Conservation (phyloP, 345 rosid species). For the Camelina laxa region DNA sequence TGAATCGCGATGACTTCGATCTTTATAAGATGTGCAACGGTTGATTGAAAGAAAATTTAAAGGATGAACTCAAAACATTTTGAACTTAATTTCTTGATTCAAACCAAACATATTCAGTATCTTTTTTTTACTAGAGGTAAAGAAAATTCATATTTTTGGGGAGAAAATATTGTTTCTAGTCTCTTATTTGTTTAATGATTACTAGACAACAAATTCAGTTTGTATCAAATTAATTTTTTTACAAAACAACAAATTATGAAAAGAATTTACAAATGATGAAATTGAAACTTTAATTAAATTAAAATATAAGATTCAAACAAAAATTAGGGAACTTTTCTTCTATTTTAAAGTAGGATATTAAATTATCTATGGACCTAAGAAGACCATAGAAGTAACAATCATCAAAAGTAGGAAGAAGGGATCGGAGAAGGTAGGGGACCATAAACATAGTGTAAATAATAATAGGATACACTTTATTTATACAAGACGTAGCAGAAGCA, state of each 20-base stretch:
- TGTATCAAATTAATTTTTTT: neutral
- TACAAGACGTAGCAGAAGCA: conserved; percentile 27
- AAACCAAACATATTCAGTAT: too few relatives aligned
- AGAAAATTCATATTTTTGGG: too few relatives aligned
- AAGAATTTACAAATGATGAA: neutral
- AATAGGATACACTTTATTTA: neutral
- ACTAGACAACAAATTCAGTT: neutral
- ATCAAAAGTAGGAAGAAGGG: conserved; percentile 22
- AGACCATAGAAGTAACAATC: conserved; percentile 22
- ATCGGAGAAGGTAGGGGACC: conserved; percentile 19
- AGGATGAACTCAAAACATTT: too few relatives aligned
- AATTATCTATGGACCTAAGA: neutral
- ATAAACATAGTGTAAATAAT: neutral
- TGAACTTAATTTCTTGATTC: too few relatives aligned
- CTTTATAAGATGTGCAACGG: too few relatives aligned
- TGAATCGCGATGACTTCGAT: too few relatives aligned
- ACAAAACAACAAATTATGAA: neutral
- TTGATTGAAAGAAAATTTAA: too few relatives aligned
- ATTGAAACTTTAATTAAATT: neutral
- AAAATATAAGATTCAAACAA: too few relatives aligned
- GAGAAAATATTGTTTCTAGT: too few relatives aligned
- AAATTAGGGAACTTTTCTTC: neutral
- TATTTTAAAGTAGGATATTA: too few relatives aligned
- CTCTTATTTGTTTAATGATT: too few relatives aligned
- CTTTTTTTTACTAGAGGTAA: too few relatives aligned